Percentiles rank a stretch among this genome's conserved stretches.
phyloP scores from a whole-genome alignment of 2,329 filamentous ascomycete genomes.

The Aspergillus brasiliensis region DNA sequence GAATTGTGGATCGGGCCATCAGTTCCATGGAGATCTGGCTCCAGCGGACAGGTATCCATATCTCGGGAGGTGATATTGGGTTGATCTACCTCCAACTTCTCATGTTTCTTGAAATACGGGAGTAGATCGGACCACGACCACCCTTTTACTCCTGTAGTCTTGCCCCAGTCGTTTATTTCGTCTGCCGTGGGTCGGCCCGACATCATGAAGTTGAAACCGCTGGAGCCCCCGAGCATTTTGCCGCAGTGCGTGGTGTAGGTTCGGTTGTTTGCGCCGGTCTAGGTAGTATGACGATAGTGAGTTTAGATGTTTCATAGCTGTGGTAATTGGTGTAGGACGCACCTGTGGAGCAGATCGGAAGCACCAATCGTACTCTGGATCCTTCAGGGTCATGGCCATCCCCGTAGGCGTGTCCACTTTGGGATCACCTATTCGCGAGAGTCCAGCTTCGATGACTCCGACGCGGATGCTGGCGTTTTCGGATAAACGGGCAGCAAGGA shows the following conservation, averaged over 20 bases:
- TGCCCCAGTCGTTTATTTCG: conserved; percentile 51
- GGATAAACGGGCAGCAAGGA: conserved; percentile 34
- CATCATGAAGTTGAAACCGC: conserved; percentile 46
- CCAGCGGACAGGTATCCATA: no score
- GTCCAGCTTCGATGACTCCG: conserved; percentile 33
- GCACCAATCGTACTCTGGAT: conserved; percentile 31
- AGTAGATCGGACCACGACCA: conserved; percentile 50
- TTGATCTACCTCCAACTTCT: conserved; percentile 16
- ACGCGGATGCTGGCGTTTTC: conserved; percentile 30
- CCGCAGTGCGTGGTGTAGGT: conserved; percentile 35
- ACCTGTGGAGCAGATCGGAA: conserved; percentile 25
- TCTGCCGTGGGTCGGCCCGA: conserved; percentile 26
- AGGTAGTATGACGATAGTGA: no score
- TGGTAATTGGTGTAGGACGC: conserved; percentile 43
- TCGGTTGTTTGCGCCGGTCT: no score
- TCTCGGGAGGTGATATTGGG: no score
- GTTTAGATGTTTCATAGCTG: rapidly evolving
- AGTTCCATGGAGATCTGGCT: no score
- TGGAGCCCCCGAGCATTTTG: conserved; percentile 54
- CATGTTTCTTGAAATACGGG: conserved; percentile 48
- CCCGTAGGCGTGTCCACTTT: conserved; percentile 26
- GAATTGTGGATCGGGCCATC: no score
- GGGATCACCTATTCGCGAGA: conserved; percentile 26
- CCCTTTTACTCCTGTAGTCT: conserved; percentile 46
- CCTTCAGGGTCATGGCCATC: conserved; percentile 18